Base-by-base conservation (phyloP, 2,329 filamentous ascomycete genomes). In the Cercospora sojina region DNA sequence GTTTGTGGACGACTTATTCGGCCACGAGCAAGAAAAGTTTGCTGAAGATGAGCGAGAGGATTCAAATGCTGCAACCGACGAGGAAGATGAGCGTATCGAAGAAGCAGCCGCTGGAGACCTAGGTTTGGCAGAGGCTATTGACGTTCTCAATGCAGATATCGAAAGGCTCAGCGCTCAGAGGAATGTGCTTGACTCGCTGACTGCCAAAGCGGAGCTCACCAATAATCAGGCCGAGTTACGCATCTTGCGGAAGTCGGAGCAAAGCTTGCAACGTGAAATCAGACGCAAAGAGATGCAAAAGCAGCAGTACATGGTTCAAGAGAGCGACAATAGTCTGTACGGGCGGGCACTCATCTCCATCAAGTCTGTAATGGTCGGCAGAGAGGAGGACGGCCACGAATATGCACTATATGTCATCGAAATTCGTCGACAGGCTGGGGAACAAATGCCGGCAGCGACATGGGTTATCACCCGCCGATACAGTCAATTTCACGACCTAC, bases 321-420 rank as follows among this genome's bases (percentile, higher is more conserved):
- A 99, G 79, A 97, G 93, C 75, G 96, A 99, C 77, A 99, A 97
- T 78, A 97, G 93, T 77, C 83, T 99, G 25, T 98, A 96, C 74
- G 95, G 95, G 2, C 91, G 94, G 18, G 94, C 95, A 2, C 92
- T 88, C 0, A 88, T 98, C 73, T 90, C 87, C 73, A 97, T 99
- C 76, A 95, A 95, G 75, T 92, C 91, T 0, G 93, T 97, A 62
- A 92, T 97, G 80, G 92, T 97, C 13, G 94, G 93, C 5, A 90
- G 89, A 68, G 95, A 98, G 71, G 91, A 94, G 29, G 93, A 97
- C 73, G 94, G 94, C 6, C 90, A 92, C 73, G 95, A 99, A 76
- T 99, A 91, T 77, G 95, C 94, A 8, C 84, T 97, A 67, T 99
- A 97, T 78, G 89, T 96, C 32, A 87, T 99, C 64, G 94, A 99